Evolutionary conservation across 345 rosid species (phyloP).

Genomic region (Iberis pinnata): DNA sequence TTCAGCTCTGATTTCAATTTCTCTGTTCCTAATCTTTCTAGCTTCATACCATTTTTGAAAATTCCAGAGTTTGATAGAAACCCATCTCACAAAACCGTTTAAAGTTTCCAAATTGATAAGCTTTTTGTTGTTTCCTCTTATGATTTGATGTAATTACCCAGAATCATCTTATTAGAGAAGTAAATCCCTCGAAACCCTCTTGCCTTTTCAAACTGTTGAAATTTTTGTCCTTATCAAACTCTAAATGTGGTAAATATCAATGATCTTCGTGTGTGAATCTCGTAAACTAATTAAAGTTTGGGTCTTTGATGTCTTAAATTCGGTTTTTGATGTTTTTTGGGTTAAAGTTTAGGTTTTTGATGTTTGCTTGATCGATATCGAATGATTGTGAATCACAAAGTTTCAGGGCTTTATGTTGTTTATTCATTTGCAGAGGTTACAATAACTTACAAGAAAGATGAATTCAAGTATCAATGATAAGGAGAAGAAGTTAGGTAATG

Average conservation of each 20-base stretch:
- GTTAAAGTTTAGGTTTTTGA: background rate
- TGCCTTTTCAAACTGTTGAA: background rate
- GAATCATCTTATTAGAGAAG: background rate
- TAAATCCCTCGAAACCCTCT: no score
- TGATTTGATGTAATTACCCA: background rate
- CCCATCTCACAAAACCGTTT: no score
- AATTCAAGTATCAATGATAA: constrained; percentile 12
- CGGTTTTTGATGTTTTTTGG: background rate
- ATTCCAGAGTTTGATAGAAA: no score
- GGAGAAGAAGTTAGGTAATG: constrained; percentile 64
- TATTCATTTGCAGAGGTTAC: background rate
- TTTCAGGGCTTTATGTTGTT: background rate
- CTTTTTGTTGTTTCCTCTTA: background rate
- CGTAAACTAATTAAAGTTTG: background rate
- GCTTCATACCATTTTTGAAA: no score
- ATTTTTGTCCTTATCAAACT: background rate
- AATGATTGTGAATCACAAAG: no score
- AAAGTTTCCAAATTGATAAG: no score
- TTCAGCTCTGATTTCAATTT: no score
- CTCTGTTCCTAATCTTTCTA: no score
- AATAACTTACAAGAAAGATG: background rate
- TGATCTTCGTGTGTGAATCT: no score
- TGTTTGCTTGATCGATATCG: background rate
- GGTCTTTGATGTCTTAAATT: background rate
- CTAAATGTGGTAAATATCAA: background rate